These are phyloP conservation scores for Aureoboletus auriporus DNA, from an alignment of 768 basidiomycete species.

Conservation along the genomic window DNA sequence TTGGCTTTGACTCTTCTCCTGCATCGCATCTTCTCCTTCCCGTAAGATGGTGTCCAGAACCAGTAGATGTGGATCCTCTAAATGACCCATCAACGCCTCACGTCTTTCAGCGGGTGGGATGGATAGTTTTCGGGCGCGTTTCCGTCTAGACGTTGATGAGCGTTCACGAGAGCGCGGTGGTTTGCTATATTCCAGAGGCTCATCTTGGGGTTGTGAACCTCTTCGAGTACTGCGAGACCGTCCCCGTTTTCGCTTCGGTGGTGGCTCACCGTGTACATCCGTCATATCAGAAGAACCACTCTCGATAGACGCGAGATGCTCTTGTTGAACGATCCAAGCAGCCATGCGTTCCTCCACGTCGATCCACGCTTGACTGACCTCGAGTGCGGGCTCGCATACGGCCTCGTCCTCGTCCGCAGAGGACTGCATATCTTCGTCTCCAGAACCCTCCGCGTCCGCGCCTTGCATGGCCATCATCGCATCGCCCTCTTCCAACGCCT, in stretches of 20 bases:
- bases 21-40: constrained; percentile 23
- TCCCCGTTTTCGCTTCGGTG: constrained; percentile 11
- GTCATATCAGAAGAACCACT: not conserved
- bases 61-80: constrained; percentile 29
- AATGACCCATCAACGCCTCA: constrained; percentile 26
- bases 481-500: constrained; percentile 39
- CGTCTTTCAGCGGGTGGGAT: not conserved
- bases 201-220: not conserved
- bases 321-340: constrained; percentile 14
- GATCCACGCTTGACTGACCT: constrained; percentile 35
- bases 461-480: constrained; percentile 11
- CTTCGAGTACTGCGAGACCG: constrained; percentile 5
- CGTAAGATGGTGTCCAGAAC: constrained; percentile 36
- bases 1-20: constrained; percentile 5
- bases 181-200: not conserved
- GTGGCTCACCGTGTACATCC: not conserved
- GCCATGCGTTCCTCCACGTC: constrained; percentile 33
- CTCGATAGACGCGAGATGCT: constrained; percentile 5
- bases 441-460: constrained; percentile 2
- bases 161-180: not conserved
- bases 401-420: constrained; percentile 1
- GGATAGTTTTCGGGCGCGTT: not conserved
- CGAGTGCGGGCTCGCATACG: constrained; percentile 28
- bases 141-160: not conserved
- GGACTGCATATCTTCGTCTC: constrained; percentile 4